Evolutionary conservation across 1,139 yeast genomes (phyloP).

Genomic region (Saccharomyces pastorianus): DNA sequence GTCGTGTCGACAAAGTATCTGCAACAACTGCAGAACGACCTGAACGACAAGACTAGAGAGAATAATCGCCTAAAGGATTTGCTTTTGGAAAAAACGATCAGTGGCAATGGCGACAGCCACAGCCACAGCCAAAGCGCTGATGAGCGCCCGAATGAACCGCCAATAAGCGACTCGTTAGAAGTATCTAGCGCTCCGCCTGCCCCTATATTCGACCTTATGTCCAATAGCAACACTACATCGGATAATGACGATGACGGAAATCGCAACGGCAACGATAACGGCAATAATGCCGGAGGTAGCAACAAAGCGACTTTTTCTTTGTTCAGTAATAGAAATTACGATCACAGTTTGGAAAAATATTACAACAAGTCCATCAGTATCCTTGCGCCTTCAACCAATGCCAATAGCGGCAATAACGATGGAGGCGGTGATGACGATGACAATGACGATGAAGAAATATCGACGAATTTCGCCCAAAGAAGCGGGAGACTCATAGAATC

Average conservation of each 20-base stretch:
- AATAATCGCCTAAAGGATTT: slow-evolving; percentile 49
- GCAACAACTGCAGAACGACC: slow-evolving; percentile 59
- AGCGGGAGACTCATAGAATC: slow-evolving; percentile 65
- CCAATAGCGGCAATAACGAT: not conserved
- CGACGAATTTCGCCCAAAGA: slow-evolving; percentile 60
- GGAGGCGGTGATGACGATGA: not conserved
- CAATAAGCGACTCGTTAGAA: not conserved
- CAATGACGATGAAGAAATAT: slow-evolving; percentile 38
- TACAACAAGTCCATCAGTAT: not conserved
- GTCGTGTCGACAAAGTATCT: slow-evolving; percentile 71
- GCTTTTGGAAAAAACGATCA: slow-evolving; percentile 12
- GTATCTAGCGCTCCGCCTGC: not conserved
- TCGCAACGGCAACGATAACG: not conserved
- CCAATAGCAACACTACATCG: not conserved
- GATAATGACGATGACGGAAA: slow-evolving; percentile 1
- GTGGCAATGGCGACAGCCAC: too few species aligned
- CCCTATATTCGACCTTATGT: not conserved
- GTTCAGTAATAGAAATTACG: not conserved
- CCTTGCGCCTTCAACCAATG: not conserved
- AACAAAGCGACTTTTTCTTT: not conserved
- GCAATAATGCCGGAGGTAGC: too few species aligned
- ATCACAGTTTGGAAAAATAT: not conserved
- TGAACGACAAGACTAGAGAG: slow-evolving; percentile 40
- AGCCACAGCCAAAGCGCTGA: not conserved
- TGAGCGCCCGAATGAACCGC: not conserved